Evolutionary conservation across 805 yeast species (phyloP).

Genomic region (Kurtzmaniella cleridarum): DNA sequence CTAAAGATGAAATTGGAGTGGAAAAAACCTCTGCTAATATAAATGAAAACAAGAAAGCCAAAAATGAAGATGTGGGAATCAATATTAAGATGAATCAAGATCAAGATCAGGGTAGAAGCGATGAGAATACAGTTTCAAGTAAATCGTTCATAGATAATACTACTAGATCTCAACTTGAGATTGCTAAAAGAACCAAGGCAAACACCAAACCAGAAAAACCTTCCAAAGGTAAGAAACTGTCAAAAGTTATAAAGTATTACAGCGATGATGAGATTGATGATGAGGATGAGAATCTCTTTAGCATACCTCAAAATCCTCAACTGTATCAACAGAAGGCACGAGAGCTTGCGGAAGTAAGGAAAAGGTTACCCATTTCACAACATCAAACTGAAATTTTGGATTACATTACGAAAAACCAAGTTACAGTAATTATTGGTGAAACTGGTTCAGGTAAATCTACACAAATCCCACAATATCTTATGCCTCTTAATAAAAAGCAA

Average conservation of each 20-base stretch:
- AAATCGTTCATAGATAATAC: too few species aligned
- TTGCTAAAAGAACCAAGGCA: neutral
- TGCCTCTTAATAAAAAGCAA: constrained; percentile 45
- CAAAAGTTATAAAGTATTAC: neutral
- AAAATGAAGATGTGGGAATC: constrained; percentile 7
- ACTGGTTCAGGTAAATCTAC: constrained; percentile 99
- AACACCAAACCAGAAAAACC: neutral
- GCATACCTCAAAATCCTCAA: constrained; percentile 5
- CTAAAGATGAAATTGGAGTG: constrained; percentile 25
- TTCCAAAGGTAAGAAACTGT: neutral
- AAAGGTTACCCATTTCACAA: constrained; percentile 68
- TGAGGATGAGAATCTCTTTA: neutral
- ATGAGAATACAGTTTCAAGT: neutral
- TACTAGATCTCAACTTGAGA: too few species aligned
- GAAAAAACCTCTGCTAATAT: constrained; percentile 3
- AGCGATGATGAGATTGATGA: neutral
- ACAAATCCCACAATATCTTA: constrained; percentile 89
- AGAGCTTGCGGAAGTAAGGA: constrained; percentile 46
- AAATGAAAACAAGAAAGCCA: constrained; percentile 3
- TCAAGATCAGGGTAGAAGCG: constrained; percentile 3
- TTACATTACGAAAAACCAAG: constrained; percentile 51
- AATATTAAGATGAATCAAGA: constrained; percentile 17
- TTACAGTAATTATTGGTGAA: constrained; percentile 85
- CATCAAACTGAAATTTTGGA: constrained; percentile 60
- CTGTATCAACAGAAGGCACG: constrained; percentile 30